phyloP scores from a whole-genome alignment of 2,329 filamentous ascomycete species.

The Sporothrix luriei region DNA sequence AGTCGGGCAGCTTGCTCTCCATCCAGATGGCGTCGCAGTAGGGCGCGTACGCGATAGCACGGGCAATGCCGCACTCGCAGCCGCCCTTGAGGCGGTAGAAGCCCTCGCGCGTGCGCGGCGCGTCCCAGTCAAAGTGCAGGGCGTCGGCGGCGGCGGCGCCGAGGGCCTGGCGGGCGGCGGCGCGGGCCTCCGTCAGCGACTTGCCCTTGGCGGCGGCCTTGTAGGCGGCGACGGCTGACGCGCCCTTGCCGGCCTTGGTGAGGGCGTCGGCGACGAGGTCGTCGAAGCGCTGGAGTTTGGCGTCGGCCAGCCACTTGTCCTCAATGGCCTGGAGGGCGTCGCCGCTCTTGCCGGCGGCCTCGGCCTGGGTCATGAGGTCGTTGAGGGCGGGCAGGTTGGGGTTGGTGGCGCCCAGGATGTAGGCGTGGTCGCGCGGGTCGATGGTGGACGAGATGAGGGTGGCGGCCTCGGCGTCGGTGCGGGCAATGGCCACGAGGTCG shows the following conservation, averaged over 20 bases:
- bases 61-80: conserved; percentile 86
- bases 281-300: conserved; percentile 83
- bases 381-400: conserved; percentile 78
- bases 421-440: conserved; percentile 90
- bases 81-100: conserved; percentile 93
- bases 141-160: conserved; percentile 72
- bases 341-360: conserved; percentile 78
- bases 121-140: conserved; percentile 92
- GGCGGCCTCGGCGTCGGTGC: conserved; percentile 95
- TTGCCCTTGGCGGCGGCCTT: conserved; percentile 73
- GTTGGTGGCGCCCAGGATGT: conserved; percentile 90
- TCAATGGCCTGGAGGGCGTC: conserved; percentile 85
- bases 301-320: conserved; percentile 80
- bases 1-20: conserved; percentile 97
- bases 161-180: conserved; percentile 73
- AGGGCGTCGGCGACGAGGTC: conserved; percentile 78
- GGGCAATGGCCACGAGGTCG: conserved; percentile 86
- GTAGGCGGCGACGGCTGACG: conserved; percentile 67
- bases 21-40: conserved; percentile 99
- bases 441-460: conserved; percentile 97
- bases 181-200: conserved; percentile 78
- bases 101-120: conserved; percentile 88
- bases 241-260: conserved; percentile 58
- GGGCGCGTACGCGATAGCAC: conserved; percentile 86
- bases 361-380: conserved; percentile 87